A percentile compares a stretch with the other conserved stretches of the same genome.
phyloP scores from a whole-genome alignment of 768 basidiomycete species.

The Boletus subparvulus region DNA sequence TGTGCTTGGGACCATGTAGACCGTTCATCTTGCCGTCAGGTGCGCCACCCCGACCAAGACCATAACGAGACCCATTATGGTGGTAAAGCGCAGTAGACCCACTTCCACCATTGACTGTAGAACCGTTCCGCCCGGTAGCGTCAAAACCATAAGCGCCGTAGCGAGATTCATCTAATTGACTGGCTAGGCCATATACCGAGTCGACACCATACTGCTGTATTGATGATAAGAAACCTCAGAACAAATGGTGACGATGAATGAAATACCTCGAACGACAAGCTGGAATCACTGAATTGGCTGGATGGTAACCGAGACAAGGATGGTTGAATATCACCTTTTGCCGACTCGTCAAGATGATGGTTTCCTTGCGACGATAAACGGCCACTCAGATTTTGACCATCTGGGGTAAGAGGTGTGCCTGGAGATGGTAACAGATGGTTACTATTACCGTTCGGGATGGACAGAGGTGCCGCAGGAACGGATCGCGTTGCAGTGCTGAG shows the following conservation, averaged over 20 bases:
- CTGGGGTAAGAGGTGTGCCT: constrained; percentile 59
- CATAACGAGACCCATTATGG: constrained; percentile 76
- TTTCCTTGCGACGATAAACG: constrained; percentile 51
- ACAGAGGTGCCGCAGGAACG: constrained; percentile 78
- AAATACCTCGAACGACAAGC: constrained; percentile 57
- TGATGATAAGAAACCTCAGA: constrained; percentile 8
- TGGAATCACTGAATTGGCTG: constrained; percentile 54
- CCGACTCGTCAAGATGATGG: constrained; percentile 50
- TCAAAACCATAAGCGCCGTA: constrained; percentile 64
- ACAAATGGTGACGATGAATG: constrained; percentile 8
- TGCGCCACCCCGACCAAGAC: constrained; percentile 54
- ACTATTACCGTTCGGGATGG: constrained; percentile 45
- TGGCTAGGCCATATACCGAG: constrained; percentile 46
- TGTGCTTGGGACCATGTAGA: constrained; percentile 90
- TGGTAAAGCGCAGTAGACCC: constrained; percentile 80
- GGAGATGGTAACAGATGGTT: constrained; percentile 62
- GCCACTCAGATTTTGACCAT: constrained; percentile 59
- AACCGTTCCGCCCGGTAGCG: constrained; percentile 38
- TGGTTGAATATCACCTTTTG: constrained; percentile 60
- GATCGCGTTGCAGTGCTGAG: constrained; percentile 67
- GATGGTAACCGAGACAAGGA: constrained; percentile 69
- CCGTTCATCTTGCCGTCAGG: constrained; percentile 86
- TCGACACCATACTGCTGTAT: constrained; percentile 58
- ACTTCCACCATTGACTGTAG: constrained; percentile 38
- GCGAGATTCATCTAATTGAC: constrained; percentile 49